Evolutionary conservation across 75 land plant genomes (phyloP), one percentile per base, ranked within the genome.

Genomic region (Larix kaempferi): DNA sequence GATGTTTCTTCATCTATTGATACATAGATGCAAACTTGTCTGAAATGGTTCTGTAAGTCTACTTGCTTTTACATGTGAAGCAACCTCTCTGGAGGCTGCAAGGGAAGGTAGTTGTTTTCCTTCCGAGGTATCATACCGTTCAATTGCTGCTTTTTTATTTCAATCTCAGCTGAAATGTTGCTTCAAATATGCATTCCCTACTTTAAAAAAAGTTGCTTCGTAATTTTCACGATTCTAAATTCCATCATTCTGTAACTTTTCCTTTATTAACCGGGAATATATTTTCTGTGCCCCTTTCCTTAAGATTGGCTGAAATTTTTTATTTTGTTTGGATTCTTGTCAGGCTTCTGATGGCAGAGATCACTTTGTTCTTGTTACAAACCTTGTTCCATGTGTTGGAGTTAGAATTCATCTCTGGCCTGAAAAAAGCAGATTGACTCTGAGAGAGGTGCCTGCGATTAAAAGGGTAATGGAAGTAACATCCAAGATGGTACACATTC

Each of bases 351-450:
- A 90, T 80, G 94, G 94, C 7, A 90, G 75, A 80, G 79, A 76
- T 26, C 87, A 93, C 81, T 97, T 97, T 81, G 77, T 91, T 27
- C 82, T 97, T 77, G 99, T 93, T 3, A 97, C 99, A 85, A 97
- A 97, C 81, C 91, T 97, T 77, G 82, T 84, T 74, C 99, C 99
- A 27, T 97, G 99, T 84, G 75, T 84, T 69, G 99, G 99, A 59
- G 86, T 97, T 69, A 82, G 95, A 64, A 65, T 97, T 76, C 99
- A 97, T 84, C 89, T 97, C 29, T 97, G 99, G 99, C 91, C 92
- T 74, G 92, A 86, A 73, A 95, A 84, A 78, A 80, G 81, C 49
- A 81, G 69, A 52, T 74, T 73, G 65, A 11, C 73, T 56, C 69
- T 76, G 67, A 66, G 74, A 33, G 74, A 76, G 17, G 55, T 73